These are phyloP conservation scores for Panicum hallii DNA, from an alignment of 202 grass and related monocot genomes.

Conservation along the genomic window DNA sequence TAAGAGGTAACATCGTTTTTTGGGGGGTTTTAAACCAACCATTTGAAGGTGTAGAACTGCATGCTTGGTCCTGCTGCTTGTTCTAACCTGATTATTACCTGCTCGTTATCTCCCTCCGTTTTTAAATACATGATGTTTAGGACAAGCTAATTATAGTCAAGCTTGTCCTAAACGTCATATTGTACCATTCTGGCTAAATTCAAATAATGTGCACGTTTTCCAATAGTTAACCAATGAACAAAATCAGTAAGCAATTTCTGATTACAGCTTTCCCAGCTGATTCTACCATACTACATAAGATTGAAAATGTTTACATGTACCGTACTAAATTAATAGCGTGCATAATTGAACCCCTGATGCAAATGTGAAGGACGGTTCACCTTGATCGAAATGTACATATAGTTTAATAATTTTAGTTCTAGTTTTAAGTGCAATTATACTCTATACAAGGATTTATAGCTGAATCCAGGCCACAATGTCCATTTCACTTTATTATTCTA, in stretches of 20 bases:
- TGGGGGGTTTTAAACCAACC: too few relatives aligned
- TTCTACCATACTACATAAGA: neutral
- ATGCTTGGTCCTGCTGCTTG: neutral
- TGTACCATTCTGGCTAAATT: neutral
- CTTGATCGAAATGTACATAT: neutral
- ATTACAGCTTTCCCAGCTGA: neutral
- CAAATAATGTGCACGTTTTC: neutral
- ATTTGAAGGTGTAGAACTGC: constrained; percentile 1
- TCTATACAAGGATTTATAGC: neutral
- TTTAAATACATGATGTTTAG: too few relatives aligned
- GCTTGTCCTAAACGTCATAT: too few relatives aligned
- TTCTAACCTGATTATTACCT: neutral
- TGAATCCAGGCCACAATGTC: neutral
- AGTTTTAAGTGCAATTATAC: neutral
- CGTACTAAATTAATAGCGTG: neutral
- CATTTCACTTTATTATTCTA: constrained; percentile 20
- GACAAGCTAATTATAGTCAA: too few relatives aligned
- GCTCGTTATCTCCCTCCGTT: neutral
- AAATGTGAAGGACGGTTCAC: neutral
- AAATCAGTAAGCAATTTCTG: neutral
- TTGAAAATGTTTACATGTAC: neutral
- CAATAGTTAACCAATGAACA: neutral
- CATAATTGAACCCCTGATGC: neutral
- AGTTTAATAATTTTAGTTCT: neutral
- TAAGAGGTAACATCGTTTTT: neutral